phyloP scores from a whole-genome alignment of 2,329 filamentous ascomycete species.

The Xylariaceae sp. region DNA sequence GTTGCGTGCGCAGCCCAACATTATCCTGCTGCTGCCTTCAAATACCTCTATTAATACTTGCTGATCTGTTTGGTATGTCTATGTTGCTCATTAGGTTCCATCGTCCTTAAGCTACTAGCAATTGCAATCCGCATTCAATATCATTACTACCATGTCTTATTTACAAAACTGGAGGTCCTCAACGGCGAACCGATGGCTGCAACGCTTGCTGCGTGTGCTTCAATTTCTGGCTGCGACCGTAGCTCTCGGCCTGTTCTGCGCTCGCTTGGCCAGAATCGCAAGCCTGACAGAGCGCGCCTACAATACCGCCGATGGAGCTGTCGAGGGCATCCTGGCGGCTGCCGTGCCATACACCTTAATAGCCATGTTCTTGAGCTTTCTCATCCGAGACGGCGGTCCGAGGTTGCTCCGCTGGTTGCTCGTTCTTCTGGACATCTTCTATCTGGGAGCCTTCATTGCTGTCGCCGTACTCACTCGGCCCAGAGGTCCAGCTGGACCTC shows the following conservation, averaged over 20 bases:
- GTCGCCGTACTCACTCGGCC: slow-evolving; percentile 40
- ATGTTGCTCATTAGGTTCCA: too few relatives aligned
- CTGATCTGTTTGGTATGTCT: too few relatives aligned
- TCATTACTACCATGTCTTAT: too few relatives aligned
- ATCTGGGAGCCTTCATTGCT: slow-evolving; percentile 43
- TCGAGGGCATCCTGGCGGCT: slow-evolving; percentile 44
- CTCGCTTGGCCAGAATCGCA: slow-evolving; percentile 1
- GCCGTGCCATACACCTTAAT: slow-evolving; percentile 42
- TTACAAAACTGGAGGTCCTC: too few relatives aligned
- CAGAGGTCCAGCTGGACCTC: slow-evolving; percentile 33
- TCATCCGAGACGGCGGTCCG: slow-evolving; percentile 33
- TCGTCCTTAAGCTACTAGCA: too few relatives aligned
- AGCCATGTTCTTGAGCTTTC: slow-evolving; percentile 33
- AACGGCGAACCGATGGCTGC: slow-evolving; percentile 22
- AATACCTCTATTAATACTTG: too few relatives aligned
- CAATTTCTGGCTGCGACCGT: slow-evolving; percentile 43
- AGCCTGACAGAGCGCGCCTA: neutral
- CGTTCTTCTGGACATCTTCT: slow-evolving; percentile 38
- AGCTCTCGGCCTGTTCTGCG: slow-evolving; percentile 43
- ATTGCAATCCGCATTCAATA: too few relatives aligned
- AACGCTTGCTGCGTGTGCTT: slow-evolving; percentile 38
- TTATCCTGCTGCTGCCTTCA: too few relatives aligned
- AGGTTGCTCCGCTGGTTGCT: slow-evolving; percentile 38
- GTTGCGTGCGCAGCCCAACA: too few relatives aligned
- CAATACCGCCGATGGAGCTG: slow-evolving; percentile 13